A percentile compares a stretch with the other conserved stretches of the same genome.
Conservation (phyloP, 1,139 yeast genomes). For the Geotrichum fermentans region DNA sequence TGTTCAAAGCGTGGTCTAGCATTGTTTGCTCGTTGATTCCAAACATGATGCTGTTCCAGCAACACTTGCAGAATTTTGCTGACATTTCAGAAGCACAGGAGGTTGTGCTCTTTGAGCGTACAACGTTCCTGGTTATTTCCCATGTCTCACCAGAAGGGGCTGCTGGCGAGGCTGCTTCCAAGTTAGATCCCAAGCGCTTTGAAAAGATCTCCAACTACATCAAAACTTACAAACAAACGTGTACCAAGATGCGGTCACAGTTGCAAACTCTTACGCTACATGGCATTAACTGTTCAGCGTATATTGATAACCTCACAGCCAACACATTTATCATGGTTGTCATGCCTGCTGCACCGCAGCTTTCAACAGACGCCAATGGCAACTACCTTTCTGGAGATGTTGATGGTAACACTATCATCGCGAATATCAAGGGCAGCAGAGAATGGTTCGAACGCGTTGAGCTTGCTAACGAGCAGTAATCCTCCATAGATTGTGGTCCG, state of each 20-base stretch:
- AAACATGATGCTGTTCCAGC: slow-evolving; percentile 76
- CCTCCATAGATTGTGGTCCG: neutral
- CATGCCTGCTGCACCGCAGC: slow-evolving; percentile 32
- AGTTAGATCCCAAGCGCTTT: slow-evolving; percentile 79
- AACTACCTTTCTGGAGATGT: slow-evolving; percentile 38
- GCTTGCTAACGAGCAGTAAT: slow-evolving; percentile 19
- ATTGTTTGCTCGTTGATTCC: slow-evolving; percentile 94
- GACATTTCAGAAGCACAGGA: slow-evolving; percentile 79
- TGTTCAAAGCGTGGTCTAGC: slow-evolving; percentile 95
- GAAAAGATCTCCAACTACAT: slow-evolving; percentile 92
- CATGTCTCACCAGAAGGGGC: slow-evolving; percentile 37
- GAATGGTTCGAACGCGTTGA: slow-evolving; percentile 59
- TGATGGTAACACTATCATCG: slow-evolving; percentile 59
- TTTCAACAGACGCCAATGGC: slow-evolving; percentile 3
- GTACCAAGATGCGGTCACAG: slow-evolving; percentile 79
- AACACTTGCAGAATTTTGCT: slow-evolving; percentile 69
- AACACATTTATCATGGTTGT: slow-evolving; percentile 77
- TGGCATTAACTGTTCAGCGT: slow-evolving; percentile 66
- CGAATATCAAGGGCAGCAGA: slow-evolving; percentile 64
- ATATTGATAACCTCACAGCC: slow-evolving; percentile 64
- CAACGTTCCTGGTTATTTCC: slow-evolving; percentile 88
- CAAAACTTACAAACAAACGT: slow-evolving; percentile 91
- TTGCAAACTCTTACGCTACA: slow-evolving; percentile 72
- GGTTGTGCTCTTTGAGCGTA: slow-evolving; percentile 84
- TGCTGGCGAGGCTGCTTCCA: slow-evolving; percentile 9